Evolutionary conservation across 1,139 yeast genomes (phyloP).

Genomic region (Debaryomycetaceae sp.): DNA sequence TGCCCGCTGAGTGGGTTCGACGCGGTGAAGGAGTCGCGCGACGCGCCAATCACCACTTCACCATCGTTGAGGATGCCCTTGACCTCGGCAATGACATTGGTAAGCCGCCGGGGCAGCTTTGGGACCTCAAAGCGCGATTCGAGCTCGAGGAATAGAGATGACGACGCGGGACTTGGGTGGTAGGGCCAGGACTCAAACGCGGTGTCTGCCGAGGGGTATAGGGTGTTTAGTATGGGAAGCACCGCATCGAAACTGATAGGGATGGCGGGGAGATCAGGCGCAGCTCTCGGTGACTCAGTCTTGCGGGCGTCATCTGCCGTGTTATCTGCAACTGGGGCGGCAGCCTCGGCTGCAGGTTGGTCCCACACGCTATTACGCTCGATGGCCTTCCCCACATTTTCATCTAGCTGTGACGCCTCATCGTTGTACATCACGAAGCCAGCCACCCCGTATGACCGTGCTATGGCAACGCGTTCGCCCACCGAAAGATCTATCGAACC

Average conservation of each 20-base stretch:
- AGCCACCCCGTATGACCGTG: constrained; percentile 24
- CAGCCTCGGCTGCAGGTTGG: background rate
- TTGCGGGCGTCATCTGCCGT: background rate
- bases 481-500: constrained; percentile 12
- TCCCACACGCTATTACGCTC: constrained; percentile 3
- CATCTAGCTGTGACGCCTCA: constrained; percentile 2
- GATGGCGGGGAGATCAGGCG: constrained; percentile 24
- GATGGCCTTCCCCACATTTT: constrained; percentile 2
- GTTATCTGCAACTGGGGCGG: background rate
- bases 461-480: constrained; percentile 25
- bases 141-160: constrained; percentile 15
- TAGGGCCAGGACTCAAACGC: constrained; percentile 24
- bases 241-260: constrained; percentile 33
- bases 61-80: constrained; percentile 41
- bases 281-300: too few species aligned
- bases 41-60: constrained; percentile 39
- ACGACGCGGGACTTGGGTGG: constrained; percentile 15
- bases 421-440: constrained; percentile 25
- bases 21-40: constrained; percentile 36
- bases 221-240: constrained; percentile 29
- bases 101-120: constrained; percentile 18
- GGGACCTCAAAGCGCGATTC: constrained; percentile 1
- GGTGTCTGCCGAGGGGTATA: constrained; percentile 10
- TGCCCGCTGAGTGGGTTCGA: constrained; percentile 39
- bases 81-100: constrained; percentile 33